Evolutionary conservation across 345 rosid genomes (phyloP).

Genomic region (Hibiscus trionum): DNA sequence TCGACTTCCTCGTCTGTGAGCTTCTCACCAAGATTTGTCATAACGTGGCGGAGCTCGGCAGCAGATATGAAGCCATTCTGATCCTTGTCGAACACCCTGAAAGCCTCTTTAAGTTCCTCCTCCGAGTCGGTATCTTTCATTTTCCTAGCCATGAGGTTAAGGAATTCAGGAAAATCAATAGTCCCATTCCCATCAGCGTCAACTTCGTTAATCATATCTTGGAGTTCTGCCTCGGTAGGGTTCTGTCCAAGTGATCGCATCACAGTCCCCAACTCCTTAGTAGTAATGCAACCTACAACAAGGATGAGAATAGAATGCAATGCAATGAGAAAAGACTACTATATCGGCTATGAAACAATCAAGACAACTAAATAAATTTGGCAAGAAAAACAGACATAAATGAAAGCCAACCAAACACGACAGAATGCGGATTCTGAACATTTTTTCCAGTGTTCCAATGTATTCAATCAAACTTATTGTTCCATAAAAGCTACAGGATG

Average conservation of each 20-base stretch:
- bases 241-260: conserved; percentile 19
- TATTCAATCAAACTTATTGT: not conserved
- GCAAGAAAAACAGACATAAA: not conserved
- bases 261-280: conserved; percentile 18
- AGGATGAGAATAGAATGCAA: not conserved
- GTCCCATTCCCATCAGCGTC: conserved; percentile 19
- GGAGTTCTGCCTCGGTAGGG: conserved; percentile 20
- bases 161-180: conserved; percentile 18
- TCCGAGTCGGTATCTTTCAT: conserved; percentile 17
- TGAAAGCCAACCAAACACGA: not conserved
- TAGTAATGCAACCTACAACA: conserved; percentile 15
- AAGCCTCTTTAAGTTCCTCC: conserved; percentile 19
- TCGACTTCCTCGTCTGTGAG: conserved; percentile 19
- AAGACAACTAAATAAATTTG: not conserved
- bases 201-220: conserved; percentile 18
- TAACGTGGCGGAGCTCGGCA: conserved; percentile 19
- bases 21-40: conserved; percentile 20
- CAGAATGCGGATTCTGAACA: not conserved
- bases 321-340: not conserved
- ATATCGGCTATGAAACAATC: not conserved
- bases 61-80: conserved; percentile 19
- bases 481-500: not conserved
- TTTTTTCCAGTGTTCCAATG: not conserved
- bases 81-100: conserved; percentile 20
- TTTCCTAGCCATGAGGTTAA: conserved; percentile 18